Evolutionary conservation across 805 yeast genomes (phyloP), one percentile per base, ranked within the genome.

Genomic region (Cyberlindnera mrakii): DNA sequence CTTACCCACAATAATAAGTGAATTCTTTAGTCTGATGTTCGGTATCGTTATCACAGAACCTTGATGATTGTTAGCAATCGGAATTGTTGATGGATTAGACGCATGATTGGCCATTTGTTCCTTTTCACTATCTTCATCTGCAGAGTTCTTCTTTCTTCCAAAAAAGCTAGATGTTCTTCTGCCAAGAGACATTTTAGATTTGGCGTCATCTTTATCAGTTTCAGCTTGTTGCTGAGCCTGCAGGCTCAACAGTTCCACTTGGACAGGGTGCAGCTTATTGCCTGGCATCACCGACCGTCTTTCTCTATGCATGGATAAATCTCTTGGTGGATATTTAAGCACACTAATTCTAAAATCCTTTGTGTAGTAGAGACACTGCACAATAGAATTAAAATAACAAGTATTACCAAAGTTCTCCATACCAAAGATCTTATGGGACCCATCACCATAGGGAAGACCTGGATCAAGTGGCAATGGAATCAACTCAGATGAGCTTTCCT

Each of bases 311-410:
- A 11, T 32, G 2, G 36, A 39, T 3, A 60, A 50, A 35, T 62
- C 65, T 39, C 66, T 62, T 7, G 54, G 49, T 4, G 85, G 85
- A 47, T 70, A 71, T 41, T 67, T 63, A 39, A 79, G 60, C 2
- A 85, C 58, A 41, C 70, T 71, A 15, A 68, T 63, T 37, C 97
- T 74, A 55, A 93, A 88, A 25, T 73, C 74, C 20, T 75, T 72
- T 4, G 91, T 74, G 64, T 85, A 82, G 67, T 77, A 91, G 9
- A 91, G 72, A 51, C 95, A 87, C 61, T 93, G 99, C 19, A 93
- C 66, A 27, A 93, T 85, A 9, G 96, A 87, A 55, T 93, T 93
- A 64, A 96, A 86, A 66, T 91, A 91, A 66, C 98, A 93, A 0
- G 97, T 89, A 60, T 89, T 83, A 3, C 95, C 96, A 55, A 84